Evolutionary conservation across 2,329 filamentous ascomycete species (phyloP).

Genomic region (Podosphaera aphanis): DNA sequence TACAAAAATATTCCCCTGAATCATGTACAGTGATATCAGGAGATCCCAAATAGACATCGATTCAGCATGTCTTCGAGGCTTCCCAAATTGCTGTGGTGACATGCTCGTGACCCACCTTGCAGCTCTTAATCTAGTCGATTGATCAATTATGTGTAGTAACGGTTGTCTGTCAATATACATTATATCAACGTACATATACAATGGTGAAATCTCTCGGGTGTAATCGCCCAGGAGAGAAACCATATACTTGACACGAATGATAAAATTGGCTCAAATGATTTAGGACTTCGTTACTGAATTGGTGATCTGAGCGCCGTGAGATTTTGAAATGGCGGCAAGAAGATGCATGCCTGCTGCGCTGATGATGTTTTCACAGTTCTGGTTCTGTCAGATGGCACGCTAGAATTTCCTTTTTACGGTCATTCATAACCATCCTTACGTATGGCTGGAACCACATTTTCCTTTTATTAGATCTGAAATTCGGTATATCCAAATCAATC

Average conservation of each 20-base stretch:
- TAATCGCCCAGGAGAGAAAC: not conserved
- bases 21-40: not conserved
- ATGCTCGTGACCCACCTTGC: slow-evolving; percentile 1
- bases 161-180: slow-evolving; percentile 2
- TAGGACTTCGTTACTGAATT: not conserved
- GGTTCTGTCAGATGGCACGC: slow-evolving; percentile 1
- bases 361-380: not conserved
- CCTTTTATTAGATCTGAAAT: no score
- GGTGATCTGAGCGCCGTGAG: not conserved
- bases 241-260: not conserved
- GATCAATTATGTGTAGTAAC: slow-evolving; percentile 2
- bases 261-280: not conserved
- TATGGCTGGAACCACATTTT: no score
- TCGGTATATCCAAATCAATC: no score
- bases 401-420: not conserved
- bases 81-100: slow-evolving; percentile 1
- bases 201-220: slow-evolving; percentile 2
- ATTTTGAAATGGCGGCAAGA: not conserved
- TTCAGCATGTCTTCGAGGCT: not conserved
- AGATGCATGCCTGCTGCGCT: not conserved
- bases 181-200: slow-evolving; percentile 2
- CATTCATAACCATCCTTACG: not conserved
- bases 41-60: not conserved
- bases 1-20: slow-evolving; percentile 2
- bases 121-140: slow-evolving; percentile 1